These are phyloP conservation scores for Salix purpurea DNA, from an alignment of 345 rosid species.

Conservation along the genomic window DNA sequence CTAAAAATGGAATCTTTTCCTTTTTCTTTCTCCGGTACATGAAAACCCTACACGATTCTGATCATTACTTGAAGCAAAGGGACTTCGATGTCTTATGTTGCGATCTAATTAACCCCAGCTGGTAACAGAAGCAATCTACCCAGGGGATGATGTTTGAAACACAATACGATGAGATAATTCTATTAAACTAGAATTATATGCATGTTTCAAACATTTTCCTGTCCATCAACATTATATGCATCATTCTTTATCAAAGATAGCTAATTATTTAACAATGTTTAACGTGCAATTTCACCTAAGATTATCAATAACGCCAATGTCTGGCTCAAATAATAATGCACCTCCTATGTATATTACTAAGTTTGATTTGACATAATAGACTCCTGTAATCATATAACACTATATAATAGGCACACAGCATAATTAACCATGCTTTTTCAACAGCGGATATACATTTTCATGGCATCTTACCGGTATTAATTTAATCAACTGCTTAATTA, in stretches of 20 bases:
- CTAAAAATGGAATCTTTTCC: neutral
- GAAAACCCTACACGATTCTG: neutral
- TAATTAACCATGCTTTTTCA: neutral
- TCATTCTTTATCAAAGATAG: neutral
- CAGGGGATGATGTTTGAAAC: neutral
- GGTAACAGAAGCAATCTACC: neutral
- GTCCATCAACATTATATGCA: neutral
- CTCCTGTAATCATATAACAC: too few species aligned
- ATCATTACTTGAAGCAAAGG: neutral
- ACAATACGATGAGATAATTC: neutral
- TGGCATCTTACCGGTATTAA: neutral
- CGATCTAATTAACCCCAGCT: too few species aligned
- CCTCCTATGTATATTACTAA: neutral
- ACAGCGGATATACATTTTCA: neutral
- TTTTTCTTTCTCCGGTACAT: neutral
- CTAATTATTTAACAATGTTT: neutral
- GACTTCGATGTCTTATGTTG: neutral
- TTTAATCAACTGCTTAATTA: neutral
- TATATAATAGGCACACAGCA: neutral
- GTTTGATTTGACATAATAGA: neutral
- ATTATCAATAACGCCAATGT: neutral
- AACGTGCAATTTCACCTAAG: neutral
- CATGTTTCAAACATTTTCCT: neutral
- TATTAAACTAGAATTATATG: neutral
- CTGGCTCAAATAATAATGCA: neutral